Evolutionary conservation across 2,329 filamentous ascomycete genomes (phyloP).

Genomic region (Onygenales sp.): DNA sequence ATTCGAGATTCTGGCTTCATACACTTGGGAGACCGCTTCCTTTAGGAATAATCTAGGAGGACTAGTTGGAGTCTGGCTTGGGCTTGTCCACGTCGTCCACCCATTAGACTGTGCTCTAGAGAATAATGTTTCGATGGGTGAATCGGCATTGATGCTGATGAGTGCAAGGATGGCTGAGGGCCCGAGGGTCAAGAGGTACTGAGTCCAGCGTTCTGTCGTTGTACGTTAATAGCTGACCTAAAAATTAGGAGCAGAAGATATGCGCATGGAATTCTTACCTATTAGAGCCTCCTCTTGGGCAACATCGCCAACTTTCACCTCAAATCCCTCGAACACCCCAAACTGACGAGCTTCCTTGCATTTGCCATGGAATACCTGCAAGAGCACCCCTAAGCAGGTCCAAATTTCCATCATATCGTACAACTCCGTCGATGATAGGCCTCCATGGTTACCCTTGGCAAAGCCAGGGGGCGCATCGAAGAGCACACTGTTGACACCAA

Average conservation of each 20-base stretch:
- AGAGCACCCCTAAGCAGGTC: slow-evolving; percentile 49
- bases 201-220: slow-evolving; percentile 49
- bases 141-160: slow-evolving; percentile 30
- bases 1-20: slow-evolving; percentile 36
- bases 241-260: neutral
- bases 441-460: slow-evolving; percentile 45
- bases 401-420: slow-evolving; percentile 58
- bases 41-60: slow-evolving; percentile 50
- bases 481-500: slow-evolving; percentile 44
- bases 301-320: slow-evolving; percentile 34
- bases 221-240: slow-evolving; percentile 9
- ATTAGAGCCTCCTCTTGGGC: slow-evolving; percentile 43
- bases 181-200: slow-evolving; percentile 50
- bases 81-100: slow-evolving; percentile 48
- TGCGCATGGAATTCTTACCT: slow-evolving; percentile 28
- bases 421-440: slow-evolving; percentile 46
- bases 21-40: slow-evolving; percentile 51
- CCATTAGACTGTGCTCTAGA: slow-evolving; percentile 43
- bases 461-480: slow-evolving; percentile 50
- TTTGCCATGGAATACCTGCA: slow-evolving; percentile 47
- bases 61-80: slow-evolving; percentile 27
- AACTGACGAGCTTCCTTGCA: slow-evolving; percentile 44
- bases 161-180: slow-evolving; percentile 47
- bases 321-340: slow-evolving; percentile 48
- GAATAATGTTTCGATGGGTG: slow-evolving; percentile 38